Conservation (phyloP, 441 rosid species). For the Aquilaria agallochum region DNA sequence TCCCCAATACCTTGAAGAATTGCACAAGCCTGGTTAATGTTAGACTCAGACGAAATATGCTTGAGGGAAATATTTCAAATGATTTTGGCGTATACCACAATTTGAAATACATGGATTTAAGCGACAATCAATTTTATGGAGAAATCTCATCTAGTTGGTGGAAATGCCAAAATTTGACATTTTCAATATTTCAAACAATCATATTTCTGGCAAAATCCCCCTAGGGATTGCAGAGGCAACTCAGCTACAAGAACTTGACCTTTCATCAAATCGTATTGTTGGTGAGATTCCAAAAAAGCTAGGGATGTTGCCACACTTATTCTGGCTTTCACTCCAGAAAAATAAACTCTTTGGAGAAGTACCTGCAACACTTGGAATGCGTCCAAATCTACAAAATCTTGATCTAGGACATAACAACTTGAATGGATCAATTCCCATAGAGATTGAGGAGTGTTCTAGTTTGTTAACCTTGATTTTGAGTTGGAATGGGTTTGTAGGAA, state of each 20-base stretch:
- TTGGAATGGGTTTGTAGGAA: neutral
- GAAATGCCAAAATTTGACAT: constrained; percentile 12
- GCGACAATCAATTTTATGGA: constrained; percentile 27
- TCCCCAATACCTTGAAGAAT: constrained; percentile 27
- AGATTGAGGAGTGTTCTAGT: neutral
- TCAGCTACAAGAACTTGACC: constrained; percentile 22
- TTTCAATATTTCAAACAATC: constrained; percentile 21
- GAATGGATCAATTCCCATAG: neutral
- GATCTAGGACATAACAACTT: neutral
- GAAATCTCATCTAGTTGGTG: constrained; percentile 27
- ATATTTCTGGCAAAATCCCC: constrained; percentile 15
- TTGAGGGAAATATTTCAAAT: constrained; percentile 24
- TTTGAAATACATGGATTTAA: constrained; percentile 29
- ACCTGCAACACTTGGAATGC: constrained; percentile 19
- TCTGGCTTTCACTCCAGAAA: constrained; percentile 13
- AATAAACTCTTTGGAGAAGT: constrained; percentile 26
- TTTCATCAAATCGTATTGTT: constrained; percentile 22
- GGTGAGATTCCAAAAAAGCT: constrained; percentile 16
- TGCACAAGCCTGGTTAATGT: constrained; percentile 26
- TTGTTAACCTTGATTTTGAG: neutral
- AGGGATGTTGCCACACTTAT: constrained; percentile 20
- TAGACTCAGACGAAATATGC: constrained; percentile 27
- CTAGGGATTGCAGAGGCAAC: constrained; percentile 15
- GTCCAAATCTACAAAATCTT: neutral
- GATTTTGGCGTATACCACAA: constrained; percentile 31